Evolutionary conservation across 2,329 filamentous ascomycete genomes (phyloP), one percentile per base, ranked within the genome.

Genomic region (Diplodia sapinea): DNA sequence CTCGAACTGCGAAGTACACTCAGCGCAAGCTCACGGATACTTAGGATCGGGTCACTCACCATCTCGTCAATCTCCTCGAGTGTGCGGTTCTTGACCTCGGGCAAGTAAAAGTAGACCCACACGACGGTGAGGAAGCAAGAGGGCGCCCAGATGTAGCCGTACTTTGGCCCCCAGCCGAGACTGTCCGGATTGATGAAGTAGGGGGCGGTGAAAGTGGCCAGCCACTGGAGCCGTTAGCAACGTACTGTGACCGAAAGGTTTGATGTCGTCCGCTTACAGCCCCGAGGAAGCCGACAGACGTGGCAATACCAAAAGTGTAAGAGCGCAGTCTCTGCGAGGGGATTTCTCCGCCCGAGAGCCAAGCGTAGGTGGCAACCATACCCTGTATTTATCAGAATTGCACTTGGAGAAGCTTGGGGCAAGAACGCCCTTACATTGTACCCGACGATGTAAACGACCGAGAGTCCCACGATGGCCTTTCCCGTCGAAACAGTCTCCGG

Each of bases 121-220:
- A 70, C 69, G 20, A 73, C 76, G 57, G 71, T 74, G 69, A 73
- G 68, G 84, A 67, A 83, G 82, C 74, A 76, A 0, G 72, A 74
- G 1, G 74, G 74, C 3, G 72, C 74, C 75, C 75, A 77, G 38
- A 77, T 75, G 73, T 74, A 77, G 52, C 74, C 75, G 64, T 87
- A 87, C 72, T 84, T 86, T 0, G 86, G 85, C 0, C 86, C 86
- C 86, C 85, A 88, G 70, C 84, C 83, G 9, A 88, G 75, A 0
- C 83, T 78, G 26, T 80, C 75, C 0, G 83, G 83, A 70, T 87
- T 88, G 76, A 88, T 88, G 70, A 88, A 88, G 71, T 87, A 87
- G 0, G 85, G 86, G 0, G 85, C 84, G 0, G 85, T 77, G 70
- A 87, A 87, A 0, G 84, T 86, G 0, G 84, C 83, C 8, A 85